Evolutionary conservation across 176 grass and related monocot species (phyloP).

Genomic region (Aegilops bicornis): DNA sequence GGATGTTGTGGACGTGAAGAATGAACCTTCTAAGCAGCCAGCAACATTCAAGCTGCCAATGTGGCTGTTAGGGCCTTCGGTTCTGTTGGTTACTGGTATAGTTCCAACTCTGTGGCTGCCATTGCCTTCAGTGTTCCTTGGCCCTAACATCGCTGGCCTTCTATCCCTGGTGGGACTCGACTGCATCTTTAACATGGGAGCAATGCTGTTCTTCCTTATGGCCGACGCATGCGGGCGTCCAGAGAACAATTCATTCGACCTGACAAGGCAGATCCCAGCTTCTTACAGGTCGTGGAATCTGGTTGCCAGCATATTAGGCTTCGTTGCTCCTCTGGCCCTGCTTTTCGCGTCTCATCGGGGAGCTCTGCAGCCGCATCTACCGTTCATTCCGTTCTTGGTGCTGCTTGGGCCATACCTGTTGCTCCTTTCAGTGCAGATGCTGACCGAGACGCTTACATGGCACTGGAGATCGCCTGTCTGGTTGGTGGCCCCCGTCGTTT

Average conservation of each 20-base stretch:
- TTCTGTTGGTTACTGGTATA: conserved; percentile 79
- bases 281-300: conserved; percentile 77
- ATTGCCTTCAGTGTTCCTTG: conserved; percentile 65
- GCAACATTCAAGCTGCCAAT: conserved; percentile 61
- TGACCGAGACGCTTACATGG: conserved; percentile 92
- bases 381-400: conserved; percentile 67
- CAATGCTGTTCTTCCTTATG: conserved; percentile 93
- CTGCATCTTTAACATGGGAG: conserved; percentile 91
- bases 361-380: conserved; percentile 55
- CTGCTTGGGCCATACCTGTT: conserved; percentile 81
- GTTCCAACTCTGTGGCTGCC: conserved; percentile 89
- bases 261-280: conserved; percentile 45
- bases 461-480: conserved; percentile 89
- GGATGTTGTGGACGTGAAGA: conserved; percentile 54
- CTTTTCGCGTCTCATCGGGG: conserved; percentile 48
- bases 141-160: conserved; percentile 75
- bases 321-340: conserved; percentile 59
- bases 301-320: conserved; percentile 53
- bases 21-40: conserved; percentile 26
- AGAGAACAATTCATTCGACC: conserved; percentile 39
- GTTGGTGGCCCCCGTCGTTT: conserved; percentile 85
- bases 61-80: conserved; percentile 81
- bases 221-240: conserved; percentile 70
- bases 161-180: conserved; percentile 83
- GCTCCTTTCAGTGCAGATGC: conserved; percentile 71